A percentile compares a stretch with the other conserved stretches of the same genome.
These are phyloP conservation scores for Stemphylium lycopersici DNA, from an alignment of 2,329 filamentous ascomycete species.

Conservation along the genomic window DNA sequence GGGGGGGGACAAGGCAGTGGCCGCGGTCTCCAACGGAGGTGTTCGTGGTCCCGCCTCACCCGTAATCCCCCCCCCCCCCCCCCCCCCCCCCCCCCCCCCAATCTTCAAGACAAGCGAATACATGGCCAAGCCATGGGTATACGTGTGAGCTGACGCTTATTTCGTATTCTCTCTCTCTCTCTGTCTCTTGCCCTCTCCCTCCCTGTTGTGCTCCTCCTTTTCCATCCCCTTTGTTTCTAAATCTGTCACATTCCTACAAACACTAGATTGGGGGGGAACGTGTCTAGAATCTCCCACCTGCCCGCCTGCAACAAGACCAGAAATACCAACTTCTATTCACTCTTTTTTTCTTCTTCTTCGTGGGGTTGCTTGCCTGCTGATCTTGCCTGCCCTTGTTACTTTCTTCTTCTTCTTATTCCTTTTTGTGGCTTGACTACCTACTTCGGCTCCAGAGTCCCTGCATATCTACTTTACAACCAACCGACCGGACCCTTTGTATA, in stretches of 20 bases:
- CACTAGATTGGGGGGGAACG: constrained; percentile 2
- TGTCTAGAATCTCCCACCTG: too few relatives aligned
- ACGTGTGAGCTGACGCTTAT: neutral
- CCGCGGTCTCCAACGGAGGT: neutral
- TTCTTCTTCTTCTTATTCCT: neutral
- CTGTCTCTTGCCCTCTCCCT: too few relatives aligned
- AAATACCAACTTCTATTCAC: constrained; percentile 10
- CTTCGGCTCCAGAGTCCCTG: neutral
- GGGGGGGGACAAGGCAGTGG: neutral
- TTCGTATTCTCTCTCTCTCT: neutral
- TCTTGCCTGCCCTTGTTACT: neutral
- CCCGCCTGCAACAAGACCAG: neutral
- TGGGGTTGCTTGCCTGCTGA: neutral
- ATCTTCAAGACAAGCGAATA: neutral
- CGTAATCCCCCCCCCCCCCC: neutral
- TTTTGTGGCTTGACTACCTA: neutral
- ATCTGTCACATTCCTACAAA: neutral
- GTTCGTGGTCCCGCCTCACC: too few relatives aligned
- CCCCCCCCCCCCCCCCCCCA: neutral
- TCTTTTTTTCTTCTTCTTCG: neutral
- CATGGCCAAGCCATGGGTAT: constrained; percentile 2
- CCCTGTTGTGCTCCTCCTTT: neutral
- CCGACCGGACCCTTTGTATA: neutral
- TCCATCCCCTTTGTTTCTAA: neutral
- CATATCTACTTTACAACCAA: neutral